Percentiles rank a stretch among this genome's conserved stretches.
Conservation (phyloP, 352 stramenopile genomes). For the Peronosclerospora sorghi region DNA sequence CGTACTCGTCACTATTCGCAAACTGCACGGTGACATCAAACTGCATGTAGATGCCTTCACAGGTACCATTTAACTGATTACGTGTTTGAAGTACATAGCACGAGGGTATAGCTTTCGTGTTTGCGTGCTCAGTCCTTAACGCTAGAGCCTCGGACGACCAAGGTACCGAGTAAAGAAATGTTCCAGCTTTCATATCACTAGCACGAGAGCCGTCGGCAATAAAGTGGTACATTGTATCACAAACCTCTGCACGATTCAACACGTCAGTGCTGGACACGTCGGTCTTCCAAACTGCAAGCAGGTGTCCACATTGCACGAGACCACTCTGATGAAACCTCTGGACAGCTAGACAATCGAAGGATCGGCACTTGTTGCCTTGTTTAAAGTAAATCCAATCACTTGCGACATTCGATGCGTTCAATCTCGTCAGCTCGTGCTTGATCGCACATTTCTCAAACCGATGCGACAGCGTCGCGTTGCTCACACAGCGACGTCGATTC, state of each 20-base stretch:
- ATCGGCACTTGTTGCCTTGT: slow-evolving; percentile 33
- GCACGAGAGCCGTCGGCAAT: slow-evolving; percentile 60
- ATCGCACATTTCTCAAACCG: slow-evolving; percentile 46
- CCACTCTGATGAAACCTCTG: slow-evolving; percentile 47
- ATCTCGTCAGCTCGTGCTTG: slow-evolving; percentile 32
- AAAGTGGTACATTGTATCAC: slow-evolving; percentile 42
- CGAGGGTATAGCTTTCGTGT: slow-evolving; percentile 29
- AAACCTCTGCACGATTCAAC: slow-evolving; percentile 2
- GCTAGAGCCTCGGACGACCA: slow-evolving; percentile 10
- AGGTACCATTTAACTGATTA: slow-evolving; percentile 47
- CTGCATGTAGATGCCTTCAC: slow-evolving; percentile 58
- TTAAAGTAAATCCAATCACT: slow-evolving; percentile 71
- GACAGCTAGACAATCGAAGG: slow-evolving; percentile 48
- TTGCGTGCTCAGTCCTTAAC: slow-evolving; percentile 20
- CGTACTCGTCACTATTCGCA: slow-evolving; percentile 41
- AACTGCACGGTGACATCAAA: slow-evolving; percentile 49
- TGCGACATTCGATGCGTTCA: slow-evolving; percentile 37
- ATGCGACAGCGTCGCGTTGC: slow-evolving; percentile 26
- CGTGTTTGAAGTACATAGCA: slow-evolving; percentile 69
- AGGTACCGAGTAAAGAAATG: slow-evolving; percentile 47
- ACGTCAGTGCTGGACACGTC: slow-evolving; percentile 10
- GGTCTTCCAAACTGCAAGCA: slow-evolving; percentile 65
- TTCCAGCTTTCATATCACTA: slow-evolving; percentile 48
- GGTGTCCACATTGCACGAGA: slow-evolving; percentile 54
- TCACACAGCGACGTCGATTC: slow-evolving; percentile 58